Evolutionary conservation across 2,329 filamentous ascomycete genomes (phyloP), one percentile per base, ranked within the genome.

Genomic region (Exophiala viscosa): DNA sequence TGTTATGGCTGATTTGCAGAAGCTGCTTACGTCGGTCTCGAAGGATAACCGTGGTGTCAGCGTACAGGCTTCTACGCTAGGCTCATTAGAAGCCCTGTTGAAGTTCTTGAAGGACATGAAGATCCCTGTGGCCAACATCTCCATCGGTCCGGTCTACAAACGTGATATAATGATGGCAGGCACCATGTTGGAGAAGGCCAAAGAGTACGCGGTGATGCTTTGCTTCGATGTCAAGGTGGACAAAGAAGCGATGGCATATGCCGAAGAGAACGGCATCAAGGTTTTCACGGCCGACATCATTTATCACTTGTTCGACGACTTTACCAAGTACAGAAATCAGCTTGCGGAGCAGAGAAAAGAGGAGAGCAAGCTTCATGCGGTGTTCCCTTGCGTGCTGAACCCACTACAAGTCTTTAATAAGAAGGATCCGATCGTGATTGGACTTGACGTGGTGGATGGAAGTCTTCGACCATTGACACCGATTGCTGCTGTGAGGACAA

Each of bases 211-310:
- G n/a, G 89, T 97, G 69, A 99, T 99, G 93, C 84, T 99, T 45
- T 97, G 93, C 71, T 99, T 99, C 80, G 95, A 99, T 70, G 93
- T 99, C 74, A 97, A 96, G 77, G 89, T 99, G 13, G 93, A 99
- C 75, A 97, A 96, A 72, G 93, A 99, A 68, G 93, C 93, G 0
- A 84, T 87, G 61, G 80, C 82, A 8, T 95, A 97, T 65, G 93
- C 93, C 9, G 90, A 96, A 14, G 90, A 97, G 52, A 85, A 95
- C 58, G 90, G 90, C 46, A 88, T 99, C 75, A 97, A 95, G 78
- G 88, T 99, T 65, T 99, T 99, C 77, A 95, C 90, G 2, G 93
- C 95, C 2, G 92, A 99, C 71, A 99, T 99, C 65, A 99, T 99
- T 67, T 99, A 99, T 73, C 93, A 99, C 71, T 78, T 99, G 52